Base-by-base conservation (phyloP, 352 stramenopile genomes). In the Phytopythium boreale region DNA sequence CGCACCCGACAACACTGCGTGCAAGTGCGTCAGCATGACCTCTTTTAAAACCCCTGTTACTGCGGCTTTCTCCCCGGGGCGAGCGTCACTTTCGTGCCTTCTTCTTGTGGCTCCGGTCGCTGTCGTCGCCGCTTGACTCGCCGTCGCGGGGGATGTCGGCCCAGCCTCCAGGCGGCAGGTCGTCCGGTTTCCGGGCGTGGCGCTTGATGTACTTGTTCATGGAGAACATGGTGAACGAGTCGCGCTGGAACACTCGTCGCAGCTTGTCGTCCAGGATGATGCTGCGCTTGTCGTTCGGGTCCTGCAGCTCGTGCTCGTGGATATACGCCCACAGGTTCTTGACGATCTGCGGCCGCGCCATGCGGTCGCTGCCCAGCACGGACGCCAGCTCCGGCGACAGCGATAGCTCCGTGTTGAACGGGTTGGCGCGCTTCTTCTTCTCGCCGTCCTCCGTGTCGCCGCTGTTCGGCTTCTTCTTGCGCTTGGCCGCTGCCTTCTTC, bases 291-390 rank as follows among this genome's bases (percentile, higher is more conserved):
- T 99, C 89, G 17, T 84, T 69, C 27, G 97, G 96, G 79, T 98
- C 94, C 75, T 99, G 97, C 50, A 99, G 75, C 26, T 97, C 74
- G 63, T 99, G 83, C 49, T 96, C 89, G 56, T 93, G 89, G 61
- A 99, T 98, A 71, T 99, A 98, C 59, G 96, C 87, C 97, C 97
- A 99, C 20, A 99, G 68, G 37, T 80, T 72, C 68, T 98, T 98
- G 31, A 98, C 93, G 52, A 98, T 93, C 65, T 98, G 82, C 14
- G 93, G 92, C 7, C 95, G 82, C 37, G 93, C 84, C 72, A 97
- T 90, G 47, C 84, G 67, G 46, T 96, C 87, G 15, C 76, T 84
- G 36, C 92, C 84, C 15, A 97, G 71, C 0, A 98, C 80, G 41
- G 68, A 71, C 27, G 70, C 81, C 34, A 97, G 74, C 61, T 92